Percentiles rank a stretch among this genome's conserved stretches.
These are phyloP conservation scores for Geotrichum europaeum DNA, from an alignment of 1,139 yeast species.

Conservation along the genomic window DNA sequence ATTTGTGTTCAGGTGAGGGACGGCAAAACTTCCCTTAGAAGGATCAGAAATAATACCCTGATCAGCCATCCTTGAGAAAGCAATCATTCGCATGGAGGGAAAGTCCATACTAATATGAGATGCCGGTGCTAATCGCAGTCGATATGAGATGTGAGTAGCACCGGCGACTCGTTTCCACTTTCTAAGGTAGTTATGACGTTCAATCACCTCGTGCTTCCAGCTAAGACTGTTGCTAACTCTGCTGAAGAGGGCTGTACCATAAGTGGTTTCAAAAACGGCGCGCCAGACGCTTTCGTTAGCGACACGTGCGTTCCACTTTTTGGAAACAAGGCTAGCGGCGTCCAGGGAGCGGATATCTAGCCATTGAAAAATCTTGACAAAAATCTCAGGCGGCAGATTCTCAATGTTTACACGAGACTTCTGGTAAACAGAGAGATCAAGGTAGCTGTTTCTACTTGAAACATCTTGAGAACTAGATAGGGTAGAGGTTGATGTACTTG, in stretches of 20 bases:
- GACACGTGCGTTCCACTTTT: conserved; percentile 30
- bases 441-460: neutral
- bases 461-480: conserved; percentile 14
- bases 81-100: conserved; percentile 26
- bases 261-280: conserved; percentile 25
- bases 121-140: conserved; percentile 25
- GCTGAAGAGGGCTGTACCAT: conserved; percentile 25
- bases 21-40: conserved; percentile 33
- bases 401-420: conserved; percentile 2
- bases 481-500: neutral
- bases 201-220: conserved; percentile 33
- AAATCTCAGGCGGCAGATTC: conserved; percentile 37
- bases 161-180: conserved; percentile 29
- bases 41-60: conserved; percentile 32
- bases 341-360: conserved; percentile 31
- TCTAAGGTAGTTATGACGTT: conserved; percentile 27
- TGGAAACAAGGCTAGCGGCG: conserved; percentile 31
- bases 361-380: conserved; percentile 29
- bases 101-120: conserved; percentile 30
- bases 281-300: conserved; percentile 35
- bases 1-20: conserved; percentile 28
- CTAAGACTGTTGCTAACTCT: conserved; percentile 27
- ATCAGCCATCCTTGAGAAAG: conserved; percentile 28
- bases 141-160: conserved; percentile 30
- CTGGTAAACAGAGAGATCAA: conserved; percentile 10